Conservation (phyloP, 208 protist genomes). For the Lotmaria passim region DNA sequence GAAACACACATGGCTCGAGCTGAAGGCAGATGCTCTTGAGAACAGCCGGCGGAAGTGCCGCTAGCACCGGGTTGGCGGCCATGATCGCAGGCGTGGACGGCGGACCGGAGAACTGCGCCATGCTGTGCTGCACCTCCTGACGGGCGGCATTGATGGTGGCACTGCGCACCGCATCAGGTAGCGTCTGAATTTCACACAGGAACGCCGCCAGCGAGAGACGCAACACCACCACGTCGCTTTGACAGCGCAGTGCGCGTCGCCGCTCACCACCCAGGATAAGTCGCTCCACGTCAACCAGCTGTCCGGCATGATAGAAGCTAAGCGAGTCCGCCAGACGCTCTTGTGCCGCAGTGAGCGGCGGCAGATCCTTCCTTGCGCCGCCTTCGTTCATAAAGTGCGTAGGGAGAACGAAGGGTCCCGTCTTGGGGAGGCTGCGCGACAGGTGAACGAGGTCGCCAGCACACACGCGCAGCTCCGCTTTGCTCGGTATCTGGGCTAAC, state of each 20-base stretch:
- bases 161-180: slow-evolving; percentile 21
- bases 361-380: slow-evolving; percentile 13
- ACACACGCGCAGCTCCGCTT: slow-evolving; percentile 39
- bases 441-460: slow-evolving; percentile 34
- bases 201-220: slow-evolving; percentile 43
- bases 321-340: slow-evolving; percentile 50
- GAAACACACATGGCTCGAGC: slow-evolving; percentile 53
- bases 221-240: slow-evolving; percentile 46
- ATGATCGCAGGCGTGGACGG: slow-evolving; percentile 47
- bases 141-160: slow-evolving; percentile 40
- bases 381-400: slow-evolving; percentile 33
- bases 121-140: slow-evolving; percentile 23
- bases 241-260: slow-evolving; percentile 59
- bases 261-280: slow-evolving; percentile 57
- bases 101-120: slow-evolving; percentile 31
- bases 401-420: slow-evolving; percentile 39
- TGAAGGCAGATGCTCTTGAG: slow-evolving; percentile 47
- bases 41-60: slow-evolving; percentile 32
- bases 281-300: slow-evolving; percentile 59
- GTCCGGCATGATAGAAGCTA: slow-evolving; percentile 44
- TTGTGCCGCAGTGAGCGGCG: slow-evolving; percentile 23
- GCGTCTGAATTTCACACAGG: slow-evolving; percentile 29
- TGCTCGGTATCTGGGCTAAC: slow-evolving; percentile 63
- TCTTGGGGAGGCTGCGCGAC: slow-evolving; percentile 24
- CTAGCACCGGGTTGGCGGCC: slow-evolving; percentile 47